These are phyloP conservation scores for Colletotrichum destructivum DNA, from an alignment of 2,329 filamentous ascomycete genomes.

Conservation along the genomic window DNA sequence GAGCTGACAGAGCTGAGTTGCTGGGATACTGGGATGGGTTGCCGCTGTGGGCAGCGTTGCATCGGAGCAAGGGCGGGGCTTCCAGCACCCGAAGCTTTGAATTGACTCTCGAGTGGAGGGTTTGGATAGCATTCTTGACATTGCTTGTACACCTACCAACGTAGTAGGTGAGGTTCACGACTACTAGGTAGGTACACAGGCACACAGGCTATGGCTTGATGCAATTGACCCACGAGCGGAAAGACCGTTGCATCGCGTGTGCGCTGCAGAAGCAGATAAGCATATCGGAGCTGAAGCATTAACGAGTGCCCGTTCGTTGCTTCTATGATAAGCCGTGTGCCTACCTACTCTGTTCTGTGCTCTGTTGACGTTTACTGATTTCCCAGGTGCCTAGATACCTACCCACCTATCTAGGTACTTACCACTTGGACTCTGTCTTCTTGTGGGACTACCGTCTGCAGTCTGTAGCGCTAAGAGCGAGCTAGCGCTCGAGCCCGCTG, in stretches of 20 bases:
- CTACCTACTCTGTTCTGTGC: no score
- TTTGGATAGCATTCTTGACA: not conserved
- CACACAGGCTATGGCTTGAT: not conserved
- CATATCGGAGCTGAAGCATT: not conserved
- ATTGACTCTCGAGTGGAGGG: not conserved
- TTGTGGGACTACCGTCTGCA: conserved; percentile 5
- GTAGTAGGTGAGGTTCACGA: no score
- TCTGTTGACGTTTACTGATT: no score
- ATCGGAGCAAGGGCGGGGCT: not conserved
- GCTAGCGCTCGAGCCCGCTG: conserved; percentile 38
- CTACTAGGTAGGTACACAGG: no score
- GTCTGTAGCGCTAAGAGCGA: conserved; percentile 13
- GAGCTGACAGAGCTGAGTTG: not conserved
- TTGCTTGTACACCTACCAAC: no score
- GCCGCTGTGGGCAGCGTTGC: conserved; percentile 8
- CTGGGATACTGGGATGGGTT: not conserved
- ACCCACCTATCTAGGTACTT: no score
- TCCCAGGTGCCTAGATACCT: no score
- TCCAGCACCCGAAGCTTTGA: conserved; percentile 7
- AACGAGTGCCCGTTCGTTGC: not conserved
- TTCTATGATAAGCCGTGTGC: not conserved
- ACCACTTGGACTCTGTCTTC: not conserved
- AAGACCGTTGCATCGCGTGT: not conserved
- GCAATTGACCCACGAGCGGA: no score
- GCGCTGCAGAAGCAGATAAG: conserved; percentile 2